Evolutionary conservation across 768 basidiomycete genomes (phyloP).

Genomic region (Pholiota molesta): DNA sequence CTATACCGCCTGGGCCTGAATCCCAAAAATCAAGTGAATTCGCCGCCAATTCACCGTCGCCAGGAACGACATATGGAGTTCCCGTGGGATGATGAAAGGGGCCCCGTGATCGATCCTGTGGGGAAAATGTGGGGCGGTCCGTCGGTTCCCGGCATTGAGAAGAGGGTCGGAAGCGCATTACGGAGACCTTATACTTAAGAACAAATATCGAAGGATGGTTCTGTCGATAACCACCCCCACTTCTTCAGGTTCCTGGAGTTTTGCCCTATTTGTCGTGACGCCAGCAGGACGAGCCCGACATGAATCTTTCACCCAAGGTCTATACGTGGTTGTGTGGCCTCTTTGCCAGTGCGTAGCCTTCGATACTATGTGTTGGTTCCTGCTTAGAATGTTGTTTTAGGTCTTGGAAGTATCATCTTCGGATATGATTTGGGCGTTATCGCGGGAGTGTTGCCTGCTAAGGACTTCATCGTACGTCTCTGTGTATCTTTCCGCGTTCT

Average conservation of each 20-base stretch:
- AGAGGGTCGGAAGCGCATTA: too few species aligned
- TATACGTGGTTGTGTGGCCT: slow-evolving; percentile 58
- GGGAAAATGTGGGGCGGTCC: not conserved
- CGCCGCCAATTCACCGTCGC: too few species aligned
- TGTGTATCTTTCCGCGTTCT: not conserved
- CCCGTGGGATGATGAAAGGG: not conserved
- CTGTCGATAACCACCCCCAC: not conserved
- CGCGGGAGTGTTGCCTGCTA: slow-evolving; percentile 44
- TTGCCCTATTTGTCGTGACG: not conserved
- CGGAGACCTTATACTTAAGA: not conserved
- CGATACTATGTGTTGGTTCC: not conserved
- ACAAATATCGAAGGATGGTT: not conserved
- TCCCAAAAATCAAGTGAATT: too few species aligned
- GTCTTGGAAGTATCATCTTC: slow-evolving; percentile 48
- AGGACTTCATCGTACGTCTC: slow-evolving; percentile 34
- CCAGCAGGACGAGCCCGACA: slow-evolving; percentile 11
- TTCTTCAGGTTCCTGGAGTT: not conserved
- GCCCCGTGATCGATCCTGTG: not conserved
- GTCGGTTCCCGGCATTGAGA: not conserved
- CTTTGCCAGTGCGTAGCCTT: slow-evolving; percentile 43
- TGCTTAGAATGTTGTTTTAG: slow-evolving; percentile 18
- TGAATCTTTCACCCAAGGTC: slow-evolving; percentile 47
- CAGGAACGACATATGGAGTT: not conserved
- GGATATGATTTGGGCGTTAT: slow-evolving; percentile 57
- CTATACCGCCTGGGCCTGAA: not conserved